Evolutionary conservation across 129 eudicot species (phyloP).

Genomic region (Oenanthe sinensis): DNA sequence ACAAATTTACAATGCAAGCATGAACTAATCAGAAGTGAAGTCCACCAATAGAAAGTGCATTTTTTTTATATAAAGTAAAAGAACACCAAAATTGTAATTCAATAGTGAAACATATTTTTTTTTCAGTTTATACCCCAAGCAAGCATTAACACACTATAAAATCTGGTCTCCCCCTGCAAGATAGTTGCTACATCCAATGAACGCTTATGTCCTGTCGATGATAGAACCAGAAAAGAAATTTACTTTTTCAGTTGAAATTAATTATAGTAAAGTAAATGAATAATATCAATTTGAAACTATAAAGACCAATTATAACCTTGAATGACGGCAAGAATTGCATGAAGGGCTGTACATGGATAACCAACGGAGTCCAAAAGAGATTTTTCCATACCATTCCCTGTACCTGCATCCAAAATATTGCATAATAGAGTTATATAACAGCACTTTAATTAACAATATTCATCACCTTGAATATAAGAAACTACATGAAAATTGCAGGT

Average conservation of each 20-base stretch:
- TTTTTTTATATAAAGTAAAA: background rate
- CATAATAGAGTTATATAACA: background rate
- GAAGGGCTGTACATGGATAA: constrained; percentile 57
- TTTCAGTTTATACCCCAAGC: constrained; percentile 74
- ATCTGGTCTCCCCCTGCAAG: constrained; percentile 63
- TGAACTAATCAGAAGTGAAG: constrained; percentile 1
- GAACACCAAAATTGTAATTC: background rate
- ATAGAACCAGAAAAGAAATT: constrained; percentile 6
- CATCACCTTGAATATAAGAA: background rate
- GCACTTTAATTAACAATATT: background rate
- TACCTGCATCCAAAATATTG: constrained; percentile 46
- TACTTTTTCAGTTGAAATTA: background rate
- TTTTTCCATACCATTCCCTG: constrained; percentile 95
- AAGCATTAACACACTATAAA: constrained; percentile 78
- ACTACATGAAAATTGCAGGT: background rate
- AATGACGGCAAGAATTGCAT: constrained; percentile 66
- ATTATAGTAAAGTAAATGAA: background rate
- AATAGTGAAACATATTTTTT: background rate
- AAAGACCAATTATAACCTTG: constrained; percentile 40
- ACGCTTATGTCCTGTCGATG: constrained; percentile 64
- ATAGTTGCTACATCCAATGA: constrained; percentile 80
- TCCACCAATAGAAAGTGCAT: background rate
- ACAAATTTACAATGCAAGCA: background rate
- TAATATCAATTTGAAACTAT: background rate
- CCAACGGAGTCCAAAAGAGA: constrained; percentile 86